Base-by-base conservation (phyloP, 805 yeast genomes). In the Pichia californica region DNA sequence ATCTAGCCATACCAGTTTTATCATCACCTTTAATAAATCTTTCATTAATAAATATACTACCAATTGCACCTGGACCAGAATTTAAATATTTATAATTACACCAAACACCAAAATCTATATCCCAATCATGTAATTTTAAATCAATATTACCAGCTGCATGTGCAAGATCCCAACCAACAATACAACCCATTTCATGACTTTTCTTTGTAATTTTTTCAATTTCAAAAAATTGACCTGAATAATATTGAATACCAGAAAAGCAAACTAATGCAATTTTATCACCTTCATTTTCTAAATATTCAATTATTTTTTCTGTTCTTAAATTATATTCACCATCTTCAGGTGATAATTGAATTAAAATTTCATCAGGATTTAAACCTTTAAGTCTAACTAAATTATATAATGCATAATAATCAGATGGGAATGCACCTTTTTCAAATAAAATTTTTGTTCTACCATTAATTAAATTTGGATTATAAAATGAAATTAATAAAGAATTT, bases 91-190 rank as follows among this genome's bases (percentile, higher is more conserved):
- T 89, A 69, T 89, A 89, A 5, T 94, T 80, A 61, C 98, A 89
- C 88, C 96, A 89, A 16, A 78, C 87, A 1, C 97, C 98, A 67
- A 89, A 88, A 62, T 89, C 98, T 5, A 86, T 93, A 44, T 73
- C 67, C 96, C 96, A 89, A 38, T 85, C 87, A 59, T 89, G 97
- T 41, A 89, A 65, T 38, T 73, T 54, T 41, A 91, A 62, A 7
- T 78, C 80, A 2, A 87, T 89, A 60, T 91, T 91, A 2, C 97
- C 98, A 2, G 73, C 91, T 2, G 94, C 96, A 60, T 89, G 98
- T 1, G 98, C 98, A 52, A 89, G 69, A 61, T 89, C 98, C 96
- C 96, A 89, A 1, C 96, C 97, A 25, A 81, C 84, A 2, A 74
- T 66, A 29, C 84, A 71, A 21, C 65, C 74, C 45, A 55, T 58